Base-by-base conservation (phyloP, 306 rosid genomes). In the Ceratonia siliqua region DNA sequence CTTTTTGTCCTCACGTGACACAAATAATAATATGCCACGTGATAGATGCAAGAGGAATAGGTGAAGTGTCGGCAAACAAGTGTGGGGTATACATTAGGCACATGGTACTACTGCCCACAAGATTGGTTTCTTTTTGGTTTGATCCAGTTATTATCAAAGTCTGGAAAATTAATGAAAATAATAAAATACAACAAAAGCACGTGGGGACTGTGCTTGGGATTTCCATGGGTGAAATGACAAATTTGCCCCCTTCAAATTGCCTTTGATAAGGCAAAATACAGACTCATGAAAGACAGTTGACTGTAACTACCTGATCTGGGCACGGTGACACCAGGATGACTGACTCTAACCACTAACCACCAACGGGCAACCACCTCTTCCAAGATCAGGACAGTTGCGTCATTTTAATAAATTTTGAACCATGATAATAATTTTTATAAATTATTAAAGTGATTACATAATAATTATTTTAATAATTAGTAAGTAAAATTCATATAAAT, bases 61-160 rank as follows among this genome's bases (percentile, higher is more conserved):
- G 39, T 78, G 84, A 81, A 84, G 85, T 86, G 98, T 90, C 94
- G 94, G 96, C 88, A 82, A 42, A 24, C 22, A 53, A 62, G 74
- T 28, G 76, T 36, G 76, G 77, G 85, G 82, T 72, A 82, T 77
- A 61, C 75, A n/a, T 30, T 9, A 17, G 46, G 18, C 77, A 71
- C 81, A 69, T 74, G 83, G 79, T 36, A 24, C 73, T 57, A 21
- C 73, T 57, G n/a, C 42, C 58, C 75, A 28, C 57, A 76, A 21
- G 9, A n/a, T n/a, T n/a, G n/a, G n/a, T n/a, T n/a, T n/a, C n/a
- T n/a, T n/a, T n/a, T n/a, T n/a, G n/a, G n/a, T n/a, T n/a, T n/a
- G n/a, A n/a, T n/a, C n/a, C n/a, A n/a, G n/a, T n/a, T n/a, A n/a
- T n/a, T n/a, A n/a, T n/a, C n/a, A n/a, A n/a, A n/a, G n/a, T n/a